These are phyloP conservation scores for Xylariales sp. DNA, from an alignment of 2,329 filamentous ascomycete species.

Conservation along the genomic window DNA sequence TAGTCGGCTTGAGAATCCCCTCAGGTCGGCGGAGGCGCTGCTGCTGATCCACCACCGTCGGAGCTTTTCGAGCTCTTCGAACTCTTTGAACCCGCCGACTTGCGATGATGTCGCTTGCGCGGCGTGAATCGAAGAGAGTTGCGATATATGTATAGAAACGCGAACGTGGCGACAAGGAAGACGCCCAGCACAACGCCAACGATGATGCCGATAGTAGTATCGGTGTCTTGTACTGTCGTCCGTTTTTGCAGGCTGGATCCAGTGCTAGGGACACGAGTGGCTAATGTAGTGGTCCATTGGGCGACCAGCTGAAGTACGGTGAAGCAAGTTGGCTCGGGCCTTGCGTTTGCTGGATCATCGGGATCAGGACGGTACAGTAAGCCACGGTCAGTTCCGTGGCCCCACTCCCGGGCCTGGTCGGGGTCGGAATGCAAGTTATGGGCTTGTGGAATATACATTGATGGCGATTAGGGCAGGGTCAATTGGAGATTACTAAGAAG, in stretches of 20 bases:
- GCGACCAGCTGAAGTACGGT: too few species aligned
- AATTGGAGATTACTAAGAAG: conserved; percentile 1
- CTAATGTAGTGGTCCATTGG: too few species aligned
- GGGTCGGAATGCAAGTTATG: background rate
- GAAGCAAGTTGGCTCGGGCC: too few species aligned
- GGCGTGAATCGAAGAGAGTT: conserved; percentile 14
- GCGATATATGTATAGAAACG: conserved; percentile 19
- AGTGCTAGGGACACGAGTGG: background rate
- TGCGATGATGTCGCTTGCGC: background rate
- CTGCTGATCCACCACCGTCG: conserved; percentile 4
- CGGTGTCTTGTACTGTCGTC: conserved; percentile 11
- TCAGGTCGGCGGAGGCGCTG: too few species aligned
- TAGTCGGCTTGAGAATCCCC: too few species aligned
- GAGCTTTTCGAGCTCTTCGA: conserved; percentile 7
- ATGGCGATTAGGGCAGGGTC: background rate
- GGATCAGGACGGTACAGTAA: background rate
- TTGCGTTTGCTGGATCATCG: too few species aligned
- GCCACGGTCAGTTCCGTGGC: background rate
- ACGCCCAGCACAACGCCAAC: conserved; percentile 20
- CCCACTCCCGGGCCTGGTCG: background rate
- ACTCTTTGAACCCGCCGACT: background rate
- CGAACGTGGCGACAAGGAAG: conserved; percentile 15
- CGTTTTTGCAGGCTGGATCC: conserved; percentile 12
- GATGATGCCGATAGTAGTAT: conserved; percentile 20
- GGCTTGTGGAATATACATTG: conserved; percentile 7